Evolutionary conservation across 225 moss, liverwort and hornwort genomes (phyloP), one percentile per base, ranked within the genome.

Genomic region (Anthoceros angustus): DNA sequence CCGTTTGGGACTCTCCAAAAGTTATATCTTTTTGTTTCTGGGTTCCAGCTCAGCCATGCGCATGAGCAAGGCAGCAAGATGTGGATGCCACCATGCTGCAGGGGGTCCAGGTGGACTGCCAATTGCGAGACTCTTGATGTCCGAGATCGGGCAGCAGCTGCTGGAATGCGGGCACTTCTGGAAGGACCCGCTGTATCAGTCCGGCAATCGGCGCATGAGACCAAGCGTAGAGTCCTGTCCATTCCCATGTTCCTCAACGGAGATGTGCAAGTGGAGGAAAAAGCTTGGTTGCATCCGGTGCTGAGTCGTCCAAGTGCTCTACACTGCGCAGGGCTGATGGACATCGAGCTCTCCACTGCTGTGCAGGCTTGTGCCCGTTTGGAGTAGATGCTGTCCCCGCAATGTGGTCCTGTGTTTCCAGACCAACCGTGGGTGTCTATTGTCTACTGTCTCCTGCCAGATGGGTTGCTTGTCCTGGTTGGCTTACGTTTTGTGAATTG

Each of bases 291-390:
- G 32, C 1, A 48, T 12, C 5, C 1, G 18, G 12, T 48, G 12
- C 46, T 48, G 46, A 48, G 18, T 12, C 2, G 12, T 12, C 2
- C n/a, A 49, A n/a, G 62, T 70, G 14, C 20, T 43, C 5, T 43
- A 3, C 5, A 67, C 16, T 48, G 42, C 42, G 38, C 66, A 93
- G 93, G 86, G 60, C 78, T 93, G 77, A 86, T 79, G 61, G 77
- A 87, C 16, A 79, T 77, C 55, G 82, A 87, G 16, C 67, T 93
- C 25, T 93, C 93, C 1, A 89, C 79, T 0, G 80, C 93, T 20
- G 80, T 93, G 38, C 89, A 89, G 43, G 89, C 85, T 70, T 93
- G 93, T 9, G 93, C 93, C 2, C 85, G 87, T 0, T 62, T 93
- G 3, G 93, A 93, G 67, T 86, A 93, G 62, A 86, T 70, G 66